These are phyloP conservation scores for Chenopodium formosanum DNA, from an alignment of 148 eudicot genomes.

Conservation along the genomic window DNA sequence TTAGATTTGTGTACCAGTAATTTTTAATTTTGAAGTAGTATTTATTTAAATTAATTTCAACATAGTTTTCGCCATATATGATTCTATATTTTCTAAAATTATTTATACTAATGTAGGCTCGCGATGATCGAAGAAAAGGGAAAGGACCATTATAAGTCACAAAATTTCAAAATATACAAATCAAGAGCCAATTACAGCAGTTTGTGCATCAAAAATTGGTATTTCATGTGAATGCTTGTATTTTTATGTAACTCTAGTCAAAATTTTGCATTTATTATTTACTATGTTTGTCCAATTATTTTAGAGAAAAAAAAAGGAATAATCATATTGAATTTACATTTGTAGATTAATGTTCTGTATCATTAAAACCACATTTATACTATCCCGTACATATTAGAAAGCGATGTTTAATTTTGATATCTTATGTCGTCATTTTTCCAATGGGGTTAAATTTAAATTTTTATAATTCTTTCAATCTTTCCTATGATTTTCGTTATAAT, in stretches of 20 bases:
- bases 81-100: neutral
- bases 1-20: too few relatives aligned
- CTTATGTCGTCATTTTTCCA: too few relatives aligned
- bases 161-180: neutral
- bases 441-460: too few relatives aligned
- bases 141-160: constrained; percentile 31
- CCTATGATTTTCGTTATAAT: too few relatives aligned
- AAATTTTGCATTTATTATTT: neutral
- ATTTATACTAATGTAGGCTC: constrained; percentile 41
- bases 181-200: neutral
- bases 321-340: neutral
- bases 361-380: neutral
- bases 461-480: too few relatives aligned
- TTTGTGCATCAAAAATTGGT: neutral
- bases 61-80: neutral
- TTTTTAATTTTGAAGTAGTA: too few relatives aligned
- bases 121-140: constrained; percentile 70
- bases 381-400: too few relatives aligned
- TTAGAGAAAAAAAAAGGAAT: neutral
- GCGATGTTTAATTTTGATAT: too few relatives aligned
- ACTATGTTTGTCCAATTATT: neutral
- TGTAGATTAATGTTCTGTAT: neutral
- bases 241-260: too few relatives aligned
- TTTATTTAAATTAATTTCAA: neutral
- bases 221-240: too few relatives aligned